Base-by-base conservation (phyloP, 495 filamentous ascomycete species). In the Corynascus novoguineensis region DNA sequence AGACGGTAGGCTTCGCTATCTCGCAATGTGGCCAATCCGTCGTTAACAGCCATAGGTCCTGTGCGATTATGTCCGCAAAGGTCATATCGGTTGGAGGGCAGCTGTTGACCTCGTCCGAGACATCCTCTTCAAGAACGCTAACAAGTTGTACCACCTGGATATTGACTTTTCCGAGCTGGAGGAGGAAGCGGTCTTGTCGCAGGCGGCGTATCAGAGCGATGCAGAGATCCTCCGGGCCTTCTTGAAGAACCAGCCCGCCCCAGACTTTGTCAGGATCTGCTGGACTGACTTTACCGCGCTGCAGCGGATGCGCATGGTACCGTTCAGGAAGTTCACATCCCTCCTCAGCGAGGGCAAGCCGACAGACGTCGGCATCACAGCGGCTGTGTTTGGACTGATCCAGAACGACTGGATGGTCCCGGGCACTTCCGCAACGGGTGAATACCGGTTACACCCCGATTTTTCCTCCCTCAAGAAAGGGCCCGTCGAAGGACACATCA, bases 211-310 rank as follows among this genome's bases (percentile, higher is more conserved):
- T 22, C 34, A 58, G 2, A 68, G 47, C 35, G 65, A 72, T 22
- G 34, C 51, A 22, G 68, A 84, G 58, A 73, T 85, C 1, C 55
- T 67, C 25, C 78, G 77, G 40, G 83, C 84, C 71, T 80, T 87
- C 76, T 73, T 77, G 15, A 83, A 82, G 57, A 78, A 85, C 62
- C 86, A 87, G 71, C 79, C 78, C 31, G 78, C 79, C 9, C 87
- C 85, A 0, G 84, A 87, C 64, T 82, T 81, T 63, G 82, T 89
- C 37, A 83, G 87, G 53, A 77, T 93, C 50, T 85, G 89, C 70
- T 95, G 86, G 81, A 69, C 89, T 27, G 90, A 95, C 66, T 90
- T 88, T 66, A 92, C 88, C 7, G 82, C 81, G 12, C 83, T 78
- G 3, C 63, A 82, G 0, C 81, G 87, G n/a, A 76, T 84, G 37